Percentiles rank a stretch among this genome's conserved stretches.
Conservation (phyloP, 2,329 filamentous ascomycete species). For the Botrytis sinoallii region DNA sequence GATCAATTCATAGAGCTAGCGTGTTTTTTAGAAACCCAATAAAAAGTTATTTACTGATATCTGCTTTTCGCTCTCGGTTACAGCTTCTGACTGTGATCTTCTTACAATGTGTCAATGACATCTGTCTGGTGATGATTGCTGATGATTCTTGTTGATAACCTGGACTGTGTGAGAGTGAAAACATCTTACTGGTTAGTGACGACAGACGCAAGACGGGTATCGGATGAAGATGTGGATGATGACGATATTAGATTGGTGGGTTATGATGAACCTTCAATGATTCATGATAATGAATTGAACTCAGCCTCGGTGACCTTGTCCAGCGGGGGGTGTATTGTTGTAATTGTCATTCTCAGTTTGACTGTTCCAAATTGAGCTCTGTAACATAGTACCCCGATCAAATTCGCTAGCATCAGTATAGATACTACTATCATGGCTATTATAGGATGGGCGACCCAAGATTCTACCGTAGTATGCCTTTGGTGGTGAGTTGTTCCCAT, state of each 20-base stretch:
- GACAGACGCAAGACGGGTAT: background rate
- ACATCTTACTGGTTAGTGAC: background rate
- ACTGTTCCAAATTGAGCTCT: constrained; percentile 35
- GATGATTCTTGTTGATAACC: background rate
- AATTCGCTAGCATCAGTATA: constrained; percentile 33
- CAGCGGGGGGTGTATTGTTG: constrained; percentile 47
- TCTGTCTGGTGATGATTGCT: background rate
- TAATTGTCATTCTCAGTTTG: constrained; percentile 34
- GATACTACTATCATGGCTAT: constrained; percentile 29
- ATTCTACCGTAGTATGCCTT: constrained; percentile 18
- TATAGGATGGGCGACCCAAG: constrained; percentile 17
- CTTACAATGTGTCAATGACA: constrained; percentile 13
- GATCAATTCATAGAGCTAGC: constrained; percentile 36
- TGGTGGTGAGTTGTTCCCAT: constrained; percentile 42
- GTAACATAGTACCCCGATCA: constrained; percentile 33
- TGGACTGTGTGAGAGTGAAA: constrained; percentile 2
- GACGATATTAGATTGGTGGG: background rate
- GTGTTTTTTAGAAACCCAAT: constrained; percentile 27
- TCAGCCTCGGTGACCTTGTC: constrained; percentile 39
- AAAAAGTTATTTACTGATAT: constrained; percentile 20
- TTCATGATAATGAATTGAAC: background rate
- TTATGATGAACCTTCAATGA: constrained; percentile 1
- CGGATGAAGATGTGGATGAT: constrained; percentile 22
- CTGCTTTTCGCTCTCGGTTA: constrained; percentile 3
- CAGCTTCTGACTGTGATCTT: constrained; percentile 12